phyloP scores from a whole-genome alignment of 352 stramenopile species.

The Albugo candida region DNA sequence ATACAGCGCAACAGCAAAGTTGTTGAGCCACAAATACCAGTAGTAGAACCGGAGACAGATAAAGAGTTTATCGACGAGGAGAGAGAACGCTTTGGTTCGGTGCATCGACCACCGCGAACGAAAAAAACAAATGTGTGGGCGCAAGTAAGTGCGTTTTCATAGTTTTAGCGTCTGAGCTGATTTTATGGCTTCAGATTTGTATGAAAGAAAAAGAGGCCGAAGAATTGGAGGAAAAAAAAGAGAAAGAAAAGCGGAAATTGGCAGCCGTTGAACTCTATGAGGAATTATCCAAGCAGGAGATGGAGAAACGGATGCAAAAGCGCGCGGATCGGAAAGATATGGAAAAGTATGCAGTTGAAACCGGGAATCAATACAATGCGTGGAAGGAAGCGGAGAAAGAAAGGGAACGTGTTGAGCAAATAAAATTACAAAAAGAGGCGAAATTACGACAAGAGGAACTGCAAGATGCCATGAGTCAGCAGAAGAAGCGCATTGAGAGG shows the following conservation, averaged over 20 bases:
- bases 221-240: slow-evolving; percentile 22
- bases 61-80: slow-evolving; percentile 24
- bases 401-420: not conserved
- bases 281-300: slow-evolving; percentile 24
- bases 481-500: slow-evolving; percentile 17
- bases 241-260: slow-evolving; percentile 20
- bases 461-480: slow-evolving; percentile 10
- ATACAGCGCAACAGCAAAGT: too few species aligned
- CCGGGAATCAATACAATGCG: not conserved
- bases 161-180: not conserved
- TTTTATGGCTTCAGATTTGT: not conserved
- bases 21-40: too few species aligned
- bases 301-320: slow-evolving; percentile 9
- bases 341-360: too few species aligned
- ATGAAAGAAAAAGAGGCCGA: slow-evolving; percentile 17
- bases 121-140: slow-evolving; percentile 35
- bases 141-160: slow-evolving; percentile 11
- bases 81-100: slow-evolving; percentile 28
- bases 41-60: not conserved
- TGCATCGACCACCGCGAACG: slow-evolving; percentile 23
- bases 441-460: slow-evolving; percentile 20
- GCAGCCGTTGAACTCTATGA: slow-evolving; percentile 18
- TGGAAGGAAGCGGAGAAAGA: not conserved
- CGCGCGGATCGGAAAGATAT: too few species aligned
- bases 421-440: slow-evolving; percentile 12